phyloP scores from a whole-genome alignment of 2,329 filamentous ascomycete species.

The Magnaporthiopsis rhizophila region DNA sequence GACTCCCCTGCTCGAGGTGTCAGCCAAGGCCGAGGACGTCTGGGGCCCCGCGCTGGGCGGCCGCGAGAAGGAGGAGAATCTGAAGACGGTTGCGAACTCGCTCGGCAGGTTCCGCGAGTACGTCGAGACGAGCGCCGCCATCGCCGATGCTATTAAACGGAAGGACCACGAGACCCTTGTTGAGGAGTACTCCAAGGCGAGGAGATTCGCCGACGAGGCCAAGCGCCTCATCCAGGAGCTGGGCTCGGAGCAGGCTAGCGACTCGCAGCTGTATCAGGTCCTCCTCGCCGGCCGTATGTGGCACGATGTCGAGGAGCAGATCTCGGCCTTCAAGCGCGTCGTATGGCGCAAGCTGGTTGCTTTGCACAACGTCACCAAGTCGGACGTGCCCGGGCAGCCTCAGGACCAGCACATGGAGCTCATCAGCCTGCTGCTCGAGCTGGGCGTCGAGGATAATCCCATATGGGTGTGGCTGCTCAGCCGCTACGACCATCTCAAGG shows the following conservation, averaged over 20 bases:
- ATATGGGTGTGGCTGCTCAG: conserved; percentile 95
- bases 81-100: conserved; percentile 68
- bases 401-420: conserved; percentile 87
- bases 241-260: conserved; percentile 52
- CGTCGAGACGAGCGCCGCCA: conserved; percentile 68
- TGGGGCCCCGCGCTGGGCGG: conserved; percentile 94
- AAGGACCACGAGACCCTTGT: conserved; percentile 85
- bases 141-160: conserved; percentile 80
- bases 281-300: conserved; percentile 89
- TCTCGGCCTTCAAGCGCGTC: conserved; percentile 80
- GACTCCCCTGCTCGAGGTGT: conserved; percentile 76
- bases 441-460: conserved; percentile 91
- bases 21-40: conserved; percentile 90
- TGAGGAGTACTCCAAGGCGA: conserved; percentile 79
- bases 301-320: conserved; percentile 83
- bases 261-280: conserved; percentile 77
- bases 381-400: conserved; percentile 42
- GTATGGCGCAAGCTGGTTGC: conserved; percentile 75
- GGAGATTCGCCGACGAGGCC: conserved; percentile 72
- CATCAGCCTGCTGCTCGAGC: conserved; percentile 79
- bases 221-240: conserved; percentile 55
- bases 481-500: conserved; percentile 81
- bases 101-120: conserved; percentile 74
- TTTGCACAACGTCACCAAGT: conserved; percentile 49
- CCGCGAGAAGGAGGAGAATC: conserved; percentile 78